These are phyloP conservation scores for Dipodascus geniculatus DNA, from an alignment of 805 yeast species.

Conservation along the genomic window DNA sequence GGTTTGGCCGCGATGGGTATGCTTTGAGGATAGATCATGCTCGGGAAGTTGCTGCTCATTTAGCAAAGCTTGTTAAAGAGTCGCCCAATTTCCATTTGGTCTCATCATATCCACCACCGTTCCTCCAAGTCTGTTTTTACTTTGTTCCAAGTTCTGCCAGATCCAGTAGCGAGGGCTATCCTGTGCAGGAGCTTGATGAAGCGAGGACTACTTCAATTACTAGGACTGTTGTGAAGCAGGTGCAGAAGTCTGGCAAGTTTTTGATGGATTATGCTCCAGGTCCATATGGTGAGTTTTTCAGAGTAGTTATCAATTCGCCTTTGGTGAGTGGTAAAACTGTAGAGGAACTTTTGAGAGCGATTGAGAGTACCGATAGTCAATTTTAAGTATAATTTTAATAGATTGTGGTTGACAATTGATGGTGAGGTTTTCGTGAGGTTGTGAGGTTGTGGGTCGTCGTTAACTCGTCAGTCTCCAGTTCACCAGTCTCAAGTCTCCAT, in stretches of 20 bases:
- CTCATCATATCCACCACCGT: slow-evolving; percentile 51
- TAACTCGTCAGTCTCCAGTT: too few relatives aligned
- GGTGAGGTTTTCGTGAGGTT: neutral
- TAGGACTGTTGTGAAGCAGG: slow-evolving; percentile 44
- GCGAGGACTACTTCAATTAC: slow-evolving; percentile 43
- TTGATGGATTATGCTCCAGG: slow-evolving; percentile 68
- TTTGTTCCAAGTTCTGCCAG: slow-evolving; percentile 37
- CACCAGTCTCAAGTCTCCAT: too few relatives aligned
- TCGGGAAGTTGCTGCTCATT: slow-evolving; percentile 48
- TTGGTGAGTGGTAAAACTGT: slow-evolving; percentile 14
- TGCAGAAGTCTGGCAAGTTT: slow-evolving; percentile 55
- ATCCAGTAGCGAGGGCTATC: slow-evolving; percentile 7
- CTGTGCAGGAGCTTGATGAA: slow-evolving; percentile 12
- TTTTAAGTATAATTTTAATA: neutral
- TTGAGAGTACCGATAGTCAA: slow-evolving; percentile 2
- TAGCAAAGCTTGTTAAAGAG: slow-evolving; percentile 34
- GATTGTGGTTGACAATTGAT: too few relatives aligned
- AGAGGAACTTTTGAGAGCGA: slow-evolving; percentile 10
- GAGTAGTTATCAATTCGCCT: slow-evolving; percentile 77
- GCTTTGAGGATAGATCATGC: slow-evolving; percentile 63
- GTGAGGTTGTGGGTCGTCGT: too few relatives aligned
- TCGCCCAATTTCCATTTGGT: slow-evolving; percentile 42
- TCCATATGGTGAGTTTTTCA: slow-evolving; percentile 61
- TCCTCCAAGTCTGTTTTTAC: slow-evolving; percentile 76
- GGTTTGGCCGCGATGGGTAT: slow-evolving; percentile 61